Evolutionary conservation across 164 flowering plant genomes (phyloP).

Genomic region (Piper betle): DNA sequence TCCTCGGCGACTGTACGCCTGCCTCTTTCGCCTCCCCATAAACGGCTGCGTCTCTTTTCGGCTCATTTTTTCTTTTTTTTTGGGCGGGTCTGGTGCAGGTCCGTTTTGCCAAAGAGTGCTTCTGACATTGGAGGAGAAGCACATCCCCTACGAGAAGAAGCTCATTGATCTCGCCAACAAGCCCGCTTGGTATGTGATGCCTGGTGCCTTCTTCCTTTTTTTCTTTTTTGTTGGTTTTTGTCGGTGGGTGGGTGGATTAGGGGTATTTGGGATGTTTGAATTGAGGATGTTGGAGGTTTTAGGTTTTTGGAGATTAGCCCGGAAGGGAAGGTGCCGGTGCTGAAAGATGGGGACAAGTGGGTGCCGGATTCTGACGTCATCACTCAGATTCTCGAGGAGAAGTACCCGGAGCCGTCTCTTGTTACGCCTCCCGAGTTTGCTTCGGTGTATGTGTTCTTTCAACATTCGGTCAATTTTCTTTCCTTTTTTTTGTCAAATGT

Average conservation of each 20-base stretch:
- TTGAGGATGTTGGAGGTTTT: neutral
- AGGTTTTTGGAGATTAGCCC: constrained; percentile 75
- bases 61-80: too few relatives aligned
- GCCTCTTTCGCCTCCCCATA: neutral
- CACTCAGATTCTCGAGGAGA: constrained; percentile 63
- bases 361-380: constrained; percentile 77
- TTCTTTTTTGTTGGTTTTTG: neutral
- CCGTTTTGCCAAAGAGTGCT: constrained; percentile 64
- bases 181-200: constrained; percentile 47
- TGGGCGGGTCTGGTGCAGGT: constrained; percentile 10
- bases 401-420: constrained; percentile 59
- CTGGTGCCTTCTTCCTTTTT: too few relatives aligned
- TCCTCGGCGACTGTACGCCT: constrained; percentile 68
- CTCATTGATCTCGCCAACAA: constrained; percentile 47
- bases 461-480: neutral
- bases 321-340: constrained; percentile 77
- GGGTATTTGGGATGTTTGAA: too few relatives aligned
- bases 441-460: constrained; percentile 39
- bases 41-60: neutral
- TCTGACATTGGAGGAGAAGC: constrained; percentile 82
- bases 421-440: constrained; percentile 48
- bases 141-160: constrained; percentile 44
- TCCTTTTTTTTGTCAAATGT: too few relatives aligned
- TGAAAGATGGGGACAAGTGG: constrained; percentile 67
- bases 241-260: neutral